Evolutionary conservation across 2,329 filamentous ascomycete genomes (phyloP), one percentile per base, ranked within the genome.

Genomic region (Penicillium sp.): DNA sequence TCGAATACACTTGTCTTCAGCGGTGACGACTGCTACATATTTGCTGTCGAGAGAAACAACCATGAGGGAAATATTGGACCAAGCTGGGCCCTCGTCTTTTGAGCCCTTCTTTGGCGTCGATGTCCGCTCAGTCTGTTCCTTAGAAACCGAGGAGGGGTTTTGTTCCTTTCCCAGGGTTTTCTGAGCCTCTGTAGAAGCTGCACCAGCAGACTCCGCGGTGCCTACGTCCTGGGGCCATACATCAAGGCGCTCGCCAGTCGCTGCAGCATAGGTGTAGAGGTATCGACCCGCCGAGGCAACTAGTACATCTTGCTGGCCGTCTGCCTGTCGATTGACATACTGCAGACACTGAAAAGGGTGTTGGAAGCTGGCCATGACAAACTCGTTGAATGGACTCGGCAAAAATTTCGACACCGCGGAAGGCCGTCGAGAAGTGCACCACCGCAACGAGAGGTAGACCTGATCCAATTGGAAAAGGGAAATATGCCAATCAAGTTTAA

Each of bases 1-100:
- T 69, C 89, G 89, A 36, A 99, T 80, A 44, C 82, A 85, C 76
- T 99, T 99, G 76, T 97, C 94, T 64, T 95, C 90, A n/a, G 83
- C 86, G 8, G 91, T 95, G 27, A 95, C 83, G 20, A 85, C 88
- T 38, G 96, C 76, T 18, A 95, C 69, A 72, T 95, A 78, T 38
- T 81, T 78, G 13, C 85, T 83, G 58, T 88, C 79, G 13, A 76
- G 69, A 0, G 90, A 87, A 25, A 81, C 74, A 20, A 81, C 76
- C 57, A 96, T 68, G 56, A 87, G 82, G 52, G 86, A 87, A 48
- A 96, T 81, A 63, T 87, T 84, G 5, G 86, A 81, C 53, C 70
- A 73, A 13, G 55, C 28, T 11, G 57, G 25, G n/a, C 55, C 31
- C 31, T 58, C 25, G n/a, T 63, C 35, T 33, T 58, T 52, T 54